A percentile compares a stretch with the other conserved stretches of the same genome.
phyloP scores from a whole-genome alignment of 495 filamentous ascomycete species.

The Aspergillus carlsbadensis region DNA sequence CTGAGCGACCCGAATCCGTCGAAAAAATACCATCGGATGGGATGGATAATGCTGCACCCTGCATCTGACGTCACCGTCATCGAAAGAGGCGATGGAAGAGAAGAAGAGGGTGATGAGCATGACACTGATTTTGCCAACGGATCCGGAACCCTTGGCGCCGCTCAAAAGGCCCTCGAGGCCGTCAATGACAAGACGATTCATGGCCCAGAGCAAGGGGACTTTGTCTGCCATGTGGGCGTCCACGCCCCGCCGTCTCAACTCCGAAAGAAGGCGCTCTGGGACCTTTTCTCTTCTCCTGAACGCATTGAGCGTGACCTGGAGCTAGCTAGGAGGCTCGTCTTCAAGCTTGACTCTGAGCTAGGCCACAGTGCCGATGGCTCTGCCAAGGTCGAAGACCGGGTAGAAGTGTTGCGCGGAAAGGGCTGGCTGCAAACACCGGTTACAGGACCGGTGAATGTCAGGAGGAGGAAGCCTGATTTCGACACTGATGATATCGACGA shows the following conservation, averaged over 20 bases:
- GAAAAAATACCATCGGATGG: conserved; percentile 96
- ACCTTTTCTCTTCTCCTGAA: conserved; percentile 88
- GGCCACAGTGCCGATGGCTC: conserved; percentile 65
- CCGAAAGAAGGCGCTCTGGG: conserved; percentile 96
- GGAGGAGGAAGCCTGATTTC: conserved; percentile 60
- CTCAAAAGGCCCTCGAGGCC: conserved; percentile 83
- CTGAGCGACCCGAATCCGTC: conserved; percentile 94
- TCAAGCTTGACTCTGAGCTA: conserved; percentile 80
- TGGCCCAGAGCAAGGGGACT: conserved; percentile 88
- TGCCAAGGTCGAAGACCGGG: conserved; percentile 77
- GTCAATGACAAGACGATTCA: conserved; percentile 96
- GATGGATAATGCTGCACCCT: conserved; percentile 94
- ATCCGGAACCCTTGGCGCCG: conserved; percentile 44
- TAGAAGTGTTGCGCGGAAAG: conserved; percentile 71
- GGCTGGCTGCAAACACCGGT: conserved; percentile 72
- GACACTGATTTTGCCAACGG: conserved; percentile 34
- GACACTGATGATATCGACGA: conserved; percentile 70
- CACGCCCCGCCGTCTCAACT: conserved; percentile 84
- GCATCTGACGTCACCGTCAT: conserved; percentile 59
- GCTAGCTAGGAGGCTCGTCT: conserved; percentile 70
- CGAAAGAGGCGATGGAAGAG: conserved; percentile 58
- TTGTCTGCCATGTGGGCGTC: conserved; percentile 94
- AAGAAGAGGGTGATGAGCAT: conserved; percentile 61
- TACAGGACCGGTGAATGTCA: conserved; percentile 52
- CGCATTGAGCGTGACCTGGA: conserved; percentile 82